Conservation (phyloP, 106 monocot species). For the Dendrobium chrysotoxum region DNA sequence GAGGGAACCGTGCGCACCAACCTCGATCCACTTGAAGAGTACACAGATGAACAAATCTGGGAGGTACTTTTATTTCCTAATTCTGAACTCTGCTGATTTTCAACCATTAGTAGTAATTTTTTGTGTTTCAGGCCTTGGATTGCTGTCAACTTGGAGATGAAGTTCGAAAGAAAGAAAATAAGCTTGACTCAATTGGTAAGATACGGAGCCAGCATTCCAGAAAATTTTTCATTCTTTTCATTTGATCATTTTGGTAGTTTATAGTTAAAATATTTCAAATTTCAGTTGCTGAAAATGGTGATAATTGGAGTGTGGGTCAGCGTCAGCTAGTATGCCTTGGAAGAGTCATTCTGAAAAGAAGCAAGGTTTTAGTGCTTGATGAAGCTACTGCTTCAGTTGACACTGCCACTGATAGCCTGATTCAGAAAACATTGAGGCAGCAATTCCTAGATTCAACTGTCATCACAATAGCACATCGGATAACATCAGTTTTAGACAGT, state of each 20-base stretch:
- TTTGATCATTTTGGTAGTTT: not conserved
- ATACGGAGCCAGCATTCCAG: not conserved
- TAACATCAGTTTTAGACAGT: constrained; percentile 75
- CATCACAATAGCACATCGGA: constrained; percentile 80
- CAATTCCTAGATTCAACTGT: constrained; percentile 52
- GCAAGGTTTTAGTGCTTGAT: constrained; percentile 82
- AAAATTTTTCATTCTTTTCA: not conserved
- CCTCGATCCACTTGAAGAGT: constrained; percentile 23
- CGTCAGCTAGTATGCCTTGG: constrained; percentile 78
- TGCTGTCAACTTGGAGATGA: constrained; percentile 84
- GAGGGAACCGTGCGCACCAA: constrained; percentile 24
- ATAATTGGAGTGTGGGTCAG: constrained; percentile 96
- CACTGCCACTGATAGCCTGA: constrained; percentile 31
- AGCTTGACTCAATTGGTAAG: constrained; percentile 60
- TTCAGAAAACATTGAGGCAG: constrained; percentile 38
- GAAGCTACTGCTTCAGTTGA: constrained; percentile 58
- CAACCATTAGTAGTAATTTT: not conserved
- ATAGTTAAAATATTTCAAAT: not conserved
- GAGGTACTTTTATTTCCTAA: constrained; percentile 9
- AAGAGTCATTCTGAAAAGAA: constrained; percentile 68
- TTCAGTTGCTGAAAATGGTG: constrained; percentile 79
- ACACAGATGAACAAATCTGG: constrained; percentile 28
- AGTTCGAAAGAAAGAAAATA: constrained; percentile 61
- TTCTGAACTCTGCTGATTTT: not conserved
- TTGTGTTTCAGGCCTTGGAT: constrained; percentile 41